phyloP scores from a whole-genome alignment of 768 basidiomycete species.

The Agrocybe pediades region DNA sequence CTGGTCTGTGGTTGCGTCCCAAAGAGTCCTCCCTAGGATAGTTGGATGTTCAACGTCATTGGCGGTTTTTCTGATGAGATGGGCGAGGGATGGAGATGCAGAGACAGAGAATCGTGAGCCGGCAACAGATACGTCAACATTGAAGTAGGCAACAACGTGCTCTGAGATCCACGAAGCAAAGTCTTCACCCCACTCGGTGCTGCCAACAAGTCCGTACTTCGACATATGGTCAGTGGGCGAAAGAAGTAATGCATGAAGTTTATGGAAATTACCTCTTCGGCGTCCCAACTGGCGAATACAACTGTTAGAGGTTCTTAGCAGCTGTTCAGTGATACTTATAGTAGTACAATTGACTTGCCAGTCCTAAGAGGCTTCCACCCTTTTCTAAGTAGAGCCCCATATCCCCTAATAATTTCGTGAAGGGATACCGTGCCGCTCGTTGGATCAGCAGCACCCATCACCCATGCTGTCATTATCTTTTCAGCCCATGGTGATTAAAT shows the following conservation, averaged over 20 bases:
- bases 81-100: conserved; percentile 83
- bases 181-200: conserved; percentile 94
- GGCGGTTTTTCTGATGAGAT: conserved; percentile 70
- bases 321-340: neutral
- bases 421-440: conserved; percentile 79
- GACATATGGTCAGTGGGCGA: conserved; percentile 3
- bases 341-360: conserved; percentile 16
- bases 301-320: conserved; percentile 31
- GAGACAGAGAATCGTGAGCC: conserved; percentile 58
- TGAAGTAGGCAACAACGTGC: conserved; percentile 85
- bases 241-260: neutral
- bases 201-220: conserved; percentile 73
- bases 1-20: conserved; percentile 71
- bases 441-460: conserved; percentile 81
- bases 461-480: conserved; percentile 50
- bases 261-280: conserved; percentile 59
- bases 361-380: conserved; percentile 88
- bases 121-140: conserved; percentile 70
- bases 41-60: conserved; percentile 76
- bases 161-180: conserved; percentile 79
- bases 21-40: conserved; percentile 62
- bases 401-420: conserved; percentile 75
- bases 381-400: conserved; percentile 62
- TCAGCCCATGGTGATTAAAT: conserved; percentile 1
- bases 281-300: conserved; percentile 76